phyloP scores from a whole-genome alignment of 257 asterid species.

The Penstemon newberryi region DNA sequence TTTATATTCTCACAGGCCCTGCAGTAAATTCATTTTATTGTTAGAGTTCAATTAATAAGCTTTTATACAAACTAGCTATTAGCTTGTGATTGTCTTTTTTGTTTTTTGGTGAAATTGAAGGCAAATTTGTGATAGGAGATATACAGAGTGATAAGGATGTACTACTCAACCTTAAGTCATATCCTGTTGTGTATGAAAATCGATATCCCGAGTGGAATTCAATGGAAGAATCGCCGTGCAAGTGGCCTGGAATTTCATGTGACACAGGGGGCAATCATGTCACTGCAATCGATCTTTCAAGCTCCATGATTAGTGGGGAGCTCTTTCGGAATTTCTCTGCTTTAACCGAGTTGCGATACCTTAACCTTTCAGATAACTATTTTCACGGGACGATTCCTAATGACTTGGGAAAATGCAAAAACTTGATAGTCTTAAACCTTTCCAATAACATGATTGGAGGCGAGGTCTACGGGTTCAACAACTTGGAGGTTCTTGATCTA shows the following conservation, averaged over 20 bases:
- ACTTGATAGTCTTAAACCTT: slow-evolving; percentile 42
- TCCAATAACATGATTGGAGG: slow-evolving; percentile 43
- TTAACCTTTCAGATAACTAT: slow-evolving; percentile 42
- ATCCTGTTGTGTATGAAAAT: slow-evolving; percentile 31
- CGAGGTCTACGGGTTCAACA: slow-evolving; percentile 38
- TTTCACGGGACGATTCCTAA: slow-evolving; percentile 37
- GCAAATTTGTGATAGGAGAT: slow-evolving; percentile 37
- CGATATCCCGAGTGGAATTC: slow-evolving; percentile 35
- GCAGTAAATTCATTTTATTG: neutral
- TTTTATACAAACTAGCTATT: neutral
- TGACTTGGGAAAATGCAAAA: slow-evolving; percentile 43
- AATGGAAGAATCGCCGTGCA: slow-evolving; percentile 38
- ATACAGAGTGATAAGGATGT: slow-evolving; percentile 41
- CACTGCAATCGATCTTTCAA: slow-evolving; percentile 37
- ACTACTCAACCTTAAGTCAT: slow-evolving; percentile 35
- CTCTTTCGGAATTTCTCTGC: slow-evolving; percentile 45
- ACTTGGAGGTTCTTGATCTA: slow-evolving; percentile 48
- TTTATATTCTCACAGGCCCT: no score
- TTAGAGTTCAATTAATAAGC: neutral
- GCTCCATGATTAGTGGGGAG: slow-evolving; percentile 23
- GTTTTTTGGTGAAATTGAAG: slow-evolving; percentile 26
- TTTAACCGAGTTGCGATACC: slow-evolving; percentile 36
- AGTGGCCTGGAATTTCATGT: slow-evolving; percentile 46
- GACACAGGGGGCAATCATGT: slow-evolving; percentile 34
- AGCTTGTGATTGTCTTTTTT: neutral